Percentiles rank a stretch among this genome's conserved stretches.
These are phyloP conservation scores for Colletotrichum lini DNA, from an alignment of 2,329 filamentous ascomycete species.

Conservation along the genomic window DNA sequence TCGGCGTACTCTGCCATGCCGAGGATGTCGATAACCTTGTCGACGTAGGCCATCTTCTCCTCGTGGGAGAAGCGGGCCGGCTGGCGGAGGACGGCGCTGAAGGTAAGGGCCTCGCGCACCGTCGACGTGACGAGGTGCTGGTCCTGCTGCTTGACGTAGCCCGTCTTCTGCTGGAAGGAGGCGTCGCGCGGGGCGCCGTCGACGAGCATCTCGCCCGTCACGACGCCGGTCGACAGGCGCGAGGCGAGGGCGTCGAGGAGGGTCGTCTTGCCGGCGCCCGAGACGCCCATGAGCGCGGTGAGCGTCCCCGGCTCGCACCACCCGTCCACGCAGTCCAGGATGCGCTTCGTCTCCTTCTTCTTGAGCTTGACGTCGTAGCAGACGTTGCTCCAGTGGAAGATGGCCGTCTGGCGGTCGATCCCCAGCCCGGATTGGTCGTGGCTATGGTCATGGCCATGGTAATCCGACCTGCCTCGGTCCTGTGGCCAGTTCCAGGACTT, in stretches of 20 bases:
- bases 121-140: slow-evolving; percentile 77
- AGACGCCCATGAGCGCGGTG: slow-evolving; percentile 81
- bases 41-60: slow-evolving; percentile 49
- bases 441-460: not conserved
- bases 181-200: slow-evolving; percentile 75
- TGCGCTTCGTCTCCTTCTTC: slow-evolving; percentile 72
- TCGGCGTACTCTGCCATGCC: slow-evolving; percentile 75
- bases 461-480: not conserved
- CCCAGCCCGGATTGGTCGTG: not conserved
- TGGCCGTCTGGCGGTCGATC: slow-evolving; percentile 66
- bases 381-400: slow-evolving; percentile 81
- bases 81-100: slow-evolving; percentile 78
- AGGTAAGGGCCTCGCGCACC: slow-evolving; percentile 76
- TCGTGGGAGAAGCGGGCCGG: slow-evolving; percentile 65
- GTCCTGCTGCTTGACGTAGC: slow-evolving; percentile 81
- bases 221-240: slow-evolving; percentile 80
- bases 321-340: slow-evolving; percentile 79
- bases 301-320: slow-evolving; percentile 83
- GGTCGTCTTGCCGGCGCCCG: slow-evolving; percentile 83
- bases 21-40: slow-evolving; percentile 49
- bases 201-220: slow-evolving; percentile 79
- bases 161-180: slow-evolving; percentile 79
- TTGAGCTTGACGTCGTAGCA: slow-evolving; percentile 81
- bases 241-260: slow-evolving; percentile 81
- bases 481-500: slow-evolving; percentile 7